Base-by-base conservation (phyloP, 306 rosid genomes). In the Senna tora region DNA sequence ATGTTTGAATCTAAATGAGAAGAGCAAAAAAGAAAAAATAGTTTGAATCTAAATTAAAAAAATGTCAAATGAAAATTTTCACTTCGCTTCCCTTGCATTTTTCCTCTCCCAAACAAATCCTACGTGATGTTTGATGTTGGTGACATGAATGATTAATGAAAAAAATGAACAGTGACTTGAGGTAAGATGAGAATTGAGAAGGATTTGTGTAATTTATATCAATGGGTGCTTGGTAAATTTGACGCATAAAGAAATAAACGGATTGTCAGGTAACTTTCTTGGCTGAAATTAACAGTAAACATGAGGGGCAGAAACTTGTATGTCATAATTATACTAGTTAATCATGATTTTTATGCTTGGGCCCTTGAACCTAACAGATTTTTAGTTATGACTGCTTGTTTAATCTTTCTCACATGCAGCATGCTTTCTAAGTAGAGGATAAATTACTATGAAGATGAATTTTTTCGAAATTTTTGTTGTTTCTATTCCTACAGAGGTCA, bases 291-390 rank as follows among this genome's bases (percentile, higher is more conserved):
- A 39, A 39, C 78, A 21, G 43, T 62, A 61, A 46, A 28, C 28
- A 32, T 8, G 9, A 11, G 21, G 28, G 41, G 30, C 9, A 9
- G 17, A 20, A 50, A 71, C 13, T 57, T 51, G 11, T 11, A 2
- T 49, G 34, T 25, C 54, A 61, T 67, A 42, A 21, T 51, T 65
- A 50, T 45, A 33, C 19, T 19, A 7, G 43, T 55, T 13, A 47
- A 19, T 58, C 47, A 22, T n/a, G 34, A 46, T 32, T 50, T 16
- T 65, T 73, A 21, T 73, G 39, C 68, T 73, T 77, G 13, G 57
- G 63, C 30, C 68, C 22, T 43, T 38, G 52, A 22, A 61, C 19
- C 20, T 47, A 21, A 52, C 65, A 11, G 71, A 32, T 47, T 47
- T 73, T 68, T 52, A 39, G 33, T 33, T 41, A 33, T 20, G 1